Evolutionary conservation across 345 rosid genomes (phyloP).

Genomic region (Rhodomyrtus tomentosa): DNA sequence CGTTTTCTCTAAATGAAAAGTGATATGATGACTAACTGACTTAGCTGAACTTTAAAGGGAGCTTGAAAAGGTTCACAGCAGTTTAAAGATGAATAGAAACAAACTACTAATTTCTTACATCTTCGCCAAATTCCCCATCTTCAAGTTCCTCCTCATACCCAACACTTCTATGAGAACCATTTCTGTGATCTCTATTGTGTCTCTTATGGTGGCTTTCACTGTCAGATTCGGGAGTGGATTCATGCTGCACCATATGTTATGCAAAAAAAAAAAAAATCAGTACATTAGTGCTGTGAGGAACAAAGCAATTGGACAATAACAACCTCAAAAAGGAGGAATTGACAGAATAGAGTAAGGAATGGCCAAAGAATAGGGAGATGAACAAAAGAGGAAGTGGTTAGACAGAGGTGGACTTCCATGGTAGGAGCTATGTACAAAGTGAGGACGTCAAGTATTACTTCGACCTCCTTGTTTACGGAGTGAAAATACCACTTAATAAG

Average conservation of each 20-base stretch:
- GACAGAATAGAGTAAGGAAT: neutral
- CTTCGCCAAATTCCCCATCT: slow-evolving; percentile 77
- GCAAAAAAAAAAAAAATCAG: neutral
- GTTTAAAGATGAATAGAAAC: neutral
- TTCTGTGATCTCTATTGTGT: slow-evolving; percentile 50
- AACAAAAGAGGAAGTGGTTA: neutral
- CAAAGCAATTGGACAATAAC: neutral
- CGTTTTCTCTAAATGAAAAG: neutral
- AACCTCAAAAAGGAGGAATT: neutral
- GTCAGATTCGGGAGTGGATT: slow-evolving; percentile 54
- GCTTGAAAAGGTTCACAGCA: neutral
- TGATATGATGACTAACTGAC: neutral
- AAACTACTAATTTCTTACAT: slow-evolving; percentile 1
- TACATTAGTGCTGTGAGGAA: neutral
- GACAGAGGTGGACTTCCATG: neutral
- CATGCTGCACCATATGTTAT: slow-evolving; percentile 29
- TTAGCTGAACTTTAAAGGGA: neutral
- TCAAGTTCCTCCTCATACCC: slow-evolving; percentile 56
- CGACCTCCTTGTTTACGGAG: neutral
- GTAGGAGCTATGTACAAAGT: neutral
- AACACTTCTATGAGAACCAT: slow-evolving; percentile 30
- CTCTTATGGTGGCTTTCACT: slow-evolving; percentile 52
- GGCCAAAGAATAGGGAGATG: neutral
- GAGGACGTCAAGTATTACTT: neutral
- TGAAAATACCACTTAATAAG: neutral